Evolutionary conservation across 306 rosid genomes (phyloP).

Genomic region (Cicer pinnatifidum): DNA sequence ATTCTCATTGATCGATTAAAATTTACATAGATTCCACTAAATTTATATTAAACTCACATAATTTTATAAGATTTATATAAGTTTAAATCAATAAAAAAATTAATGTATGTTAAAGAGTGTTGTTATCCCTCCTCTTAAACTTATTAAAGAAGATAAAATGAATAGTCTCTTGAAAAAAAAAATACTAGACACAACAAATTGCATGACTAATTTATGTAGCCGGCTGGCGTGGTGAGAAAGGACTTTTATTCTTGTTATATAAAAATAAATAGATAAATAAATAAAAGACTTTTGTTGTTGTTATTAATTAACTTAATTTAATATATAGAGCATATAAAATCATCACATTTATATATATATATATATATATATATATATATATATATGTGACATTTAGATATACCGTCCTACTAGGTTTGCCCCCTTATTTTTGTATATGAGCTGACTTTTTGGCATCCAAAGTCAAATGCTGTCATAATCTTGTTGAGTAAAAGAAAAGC

Average conservation of each 20-base stretch:
- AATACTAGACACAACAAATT: background rate
- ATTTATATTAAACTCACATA: too few relatives aligned
- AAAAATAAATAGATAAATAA: too few relatives aligned
- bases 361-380: background rate
- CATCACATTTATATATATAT: background rate
- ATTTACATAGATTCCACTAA: accelerated
- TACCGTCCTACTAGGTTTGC: background rate
- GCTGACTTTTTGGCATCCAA: slow-evolving; percentile 12
- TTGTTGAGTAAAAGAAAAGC: background rate
- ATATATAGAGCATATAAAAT: background rate
- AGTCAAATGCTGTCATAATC: slow-evolving; percentile 1
- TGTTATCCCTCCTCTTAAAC: background rate
- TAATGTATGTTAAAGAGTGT: too few relatives aligned
- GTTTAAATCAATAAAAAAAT: too few relatives aligned
- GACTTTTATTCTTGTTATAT: background rate
- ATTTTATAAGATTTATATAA: too few relatives aligned
- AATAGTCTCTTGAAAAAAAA: background rate
- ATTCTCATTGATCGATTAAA: too few relatives aligned
- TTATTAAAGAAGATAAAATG: background rate
- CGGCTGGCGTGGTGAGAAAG: background rate
- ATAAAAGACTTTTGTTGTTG: background rate
- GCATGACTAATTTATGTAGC: slow-evolving; percentile 5
- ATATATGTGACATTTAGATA: background rate
- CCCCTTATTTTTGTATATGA: background rate
- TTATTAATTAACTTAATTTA: background rate